Evolutionary conservation across 345 rosid species (phyloP).

Genomic region (Citrus unshiu): DNA sequence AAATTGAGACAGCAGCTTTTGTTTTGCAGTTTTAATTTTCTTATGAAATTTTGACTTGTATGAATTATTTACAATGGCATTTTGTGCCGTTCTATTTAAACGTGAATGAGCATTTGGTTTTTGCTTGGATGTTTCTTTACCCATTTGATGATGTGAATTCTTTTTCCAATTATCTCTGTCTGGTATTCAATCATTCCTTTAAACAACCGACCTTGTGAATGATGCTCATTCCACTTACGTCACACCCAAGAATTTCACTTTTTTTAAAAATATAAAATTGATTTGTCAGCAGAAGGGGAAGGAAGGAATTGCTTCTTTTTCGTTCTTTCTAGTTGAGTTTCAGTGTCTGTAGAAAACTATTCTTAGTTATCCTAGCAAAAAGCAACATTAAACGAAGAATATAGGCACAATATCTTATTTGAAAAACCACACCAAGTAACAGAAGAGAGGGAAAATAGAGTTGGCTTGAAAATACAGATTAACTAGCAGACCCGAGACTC

Average conservation of each 20-base stretch:
- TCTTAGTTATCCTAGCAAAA: not conserved
- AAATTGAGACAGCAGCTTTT: not conserved
- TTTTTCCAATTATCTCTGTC: too few species aligned
- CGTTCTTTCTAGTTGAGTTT: not conserved
- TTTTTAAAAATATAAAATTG: too few species aligned
- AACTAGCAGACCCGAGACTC: not conserved
- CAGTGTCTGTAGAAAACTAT: not conserved
- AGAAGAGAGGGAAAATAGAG: not conserved
- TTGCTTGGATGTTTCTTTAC: not conserved
- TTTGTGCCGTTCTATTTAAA: not conserved
- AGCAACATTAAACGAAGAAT: not conserved
- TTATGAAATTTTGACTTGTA: slow-evolving; percentile 4
- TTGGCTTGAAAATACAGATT: too few species aligned
- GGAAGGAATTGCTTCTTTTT: too few species aligned
- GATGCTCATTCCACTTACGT: not conserved
- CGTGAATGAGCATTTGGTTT: slow-evolving; percentile 6
- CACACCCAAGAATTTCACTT: too few species aligned
- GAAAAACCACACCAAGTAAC: not conserved
- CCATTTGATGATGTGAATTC: slow-evolving; percentile 2
- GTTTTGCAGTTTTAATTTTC: not conserved
- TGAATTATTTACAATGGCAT: slow-evolving; percentile 7
- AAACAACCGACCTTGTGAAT: not conserved
- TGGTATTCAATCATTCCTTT: not conserved
- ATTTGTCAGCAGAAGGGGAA: too few species aligned
- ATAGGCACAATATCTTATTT: not conserved